Evolutionary conservation across 2,329 filamentous ascomycete genomes (phyloP).

Genomic region (Verticillium nubilum): DNA sequence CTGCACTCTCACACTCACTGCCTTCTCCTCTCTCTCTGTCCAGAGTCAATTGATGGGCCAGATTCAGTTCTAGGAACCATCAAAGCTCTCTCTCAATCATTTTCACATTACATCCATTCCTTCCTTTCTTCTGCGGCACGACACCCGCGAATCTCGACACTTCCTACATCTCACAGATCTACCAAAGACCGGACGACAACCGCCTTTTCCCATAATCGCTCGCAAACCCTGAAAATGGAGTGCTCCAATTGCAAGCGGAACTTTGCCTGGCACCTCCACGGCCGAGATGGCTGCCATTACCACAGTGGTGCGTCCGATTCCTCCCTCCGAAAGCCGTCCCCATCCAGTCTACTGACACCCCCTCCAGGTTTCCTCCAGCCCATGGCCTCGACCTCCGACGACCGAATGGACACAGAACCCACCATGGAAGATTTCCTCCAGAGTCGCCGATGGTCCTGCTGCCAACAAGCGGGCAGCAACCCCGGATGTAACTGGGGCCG

Average conservation of each 20-base stretch:
- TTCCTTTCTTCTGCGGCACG: no score
- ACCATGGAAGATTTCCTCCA: neutral
- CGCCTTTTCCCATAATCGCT: neutral
- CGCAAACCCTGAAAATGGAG: neutral
- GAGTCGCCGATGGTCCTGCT: constrained; percentile 1
- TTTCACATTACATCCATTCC: neutral
- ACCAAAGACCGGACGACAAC: neutral
- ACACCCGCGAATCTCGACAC: no score
- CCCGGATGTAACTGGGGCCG: constrained; percentile 2
- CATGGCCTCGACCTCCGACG: neutral
- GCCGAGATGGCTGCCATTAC: constrained; percentile 1
- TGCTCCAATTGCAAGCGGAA: constrained; percentile 1
- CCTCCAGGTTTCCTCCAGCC: neutral
- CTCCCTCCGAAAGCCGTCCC: neutral
- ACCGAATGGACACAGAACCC: neutral
- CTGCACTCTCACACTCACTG: neutral
- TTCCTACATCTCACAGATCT: no score
- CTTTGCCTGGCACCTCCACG: neutral
- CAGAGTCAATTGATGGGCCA: neutral
- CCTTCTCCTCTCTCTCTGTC: neutral
- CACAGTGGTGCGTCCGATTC: neutral
- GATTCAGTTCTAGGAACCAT: neutral
- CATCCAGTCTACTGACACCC: neutral
- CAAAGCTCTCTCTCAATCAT: neutral
- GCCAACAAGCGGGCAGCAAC: neutral